These are phyloP conservation scores for Trypanosoma mega DNA, from an alignment of 208 protist species.

Conservation along the genomic window DNA sequence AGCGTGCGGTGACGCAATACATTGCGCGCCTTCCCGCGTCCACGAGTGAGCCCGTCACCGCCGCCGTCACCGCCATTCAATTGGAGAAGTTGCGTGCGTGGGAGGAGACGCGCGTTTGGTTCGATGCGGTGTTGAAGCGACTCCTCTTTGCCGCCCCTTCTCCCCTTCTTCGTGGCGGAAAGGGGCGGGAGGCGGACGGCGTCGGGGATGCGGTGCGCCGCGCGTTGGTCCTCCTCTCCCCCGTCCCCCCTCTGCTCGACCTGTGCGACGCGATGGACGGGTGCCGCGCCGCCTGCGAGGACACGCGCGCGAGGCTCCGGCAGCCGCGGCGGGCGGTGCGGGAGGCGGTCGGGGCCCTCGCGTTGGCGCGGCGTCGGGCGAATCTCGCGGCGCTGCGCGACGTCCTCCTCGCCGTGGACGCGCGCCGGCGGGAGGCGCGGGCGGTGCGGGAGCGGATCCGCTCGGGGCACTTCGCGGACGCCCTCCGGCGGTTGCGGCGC, in stretches of 20 bases:
- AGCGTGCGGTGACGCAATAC: neutral
- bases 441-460: no score
- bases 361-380: constrained; percentile 1
- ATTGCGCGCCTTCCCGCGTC: constrained; percentile 5
- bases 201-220: no score
- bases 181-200: no score
- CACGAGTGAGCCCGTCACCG: neutral
- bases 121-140: no score
- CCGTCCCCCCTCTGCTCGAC: neutral
- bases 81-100: neutral
- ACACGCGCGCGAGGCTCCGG: neutral
- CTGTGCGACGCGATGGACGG: constrained; percentile 7
- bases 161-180: no score
- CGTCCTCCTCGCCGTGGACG: constrained; percentile 1
- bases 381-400: neutral
- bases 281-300: neutral
- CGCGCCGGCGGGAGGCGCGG: no score
- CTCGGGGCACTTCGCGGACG: no score
- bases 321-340: neutral
- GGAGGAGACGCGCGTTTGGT: neutral
- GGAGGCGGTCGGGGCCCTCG: neutral
- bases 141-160: no score
- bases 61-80: neutral
- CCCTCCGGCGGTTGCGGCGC: no score
- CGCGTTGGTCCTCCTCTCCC: no score